Evolutionary conservation across 2,329 filamentous ascomycete genomes (phyloP).

Genomic region (Penicillium sp.): DNA sequence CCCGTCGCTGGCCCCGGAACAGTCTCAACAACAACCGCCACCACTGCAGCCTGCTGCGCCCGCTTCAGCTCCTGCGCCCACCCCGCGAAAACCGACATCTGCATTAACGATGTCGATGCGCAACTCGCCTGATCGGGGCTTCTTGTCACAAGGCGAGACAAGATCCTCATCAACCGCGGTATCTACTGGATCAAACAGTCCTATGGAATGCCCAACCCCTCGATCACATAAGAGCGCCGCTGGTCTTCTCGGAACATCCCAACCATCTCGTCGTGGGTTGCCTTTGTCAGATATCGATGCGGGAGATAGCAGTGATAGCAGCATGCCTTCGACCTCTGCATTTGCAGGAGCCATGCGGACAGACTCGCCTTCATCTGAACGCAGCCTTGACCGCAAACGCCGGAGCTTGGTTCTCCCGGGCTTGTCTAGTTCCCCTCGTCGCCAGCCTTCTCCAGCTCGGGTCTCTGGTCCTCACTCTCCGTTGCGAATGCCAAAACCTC

Average conservation of each 20-base stretch:
- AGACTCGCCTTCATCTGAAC: conserved; percentile 89
- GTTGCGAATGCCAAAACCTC: conserved; percentile 80
- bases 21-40: conserved; percentile 1
- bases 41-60: neutral
- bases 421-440: conserved; percentile 71
- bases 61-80: conserved; percentile 12
- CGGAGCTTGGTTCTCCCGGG: conserved; percentile 83
- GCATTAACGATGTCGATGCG: conserved; percentile 62
- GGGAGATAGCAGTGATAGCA: conserved; percentile 81
- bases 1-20: neutral
- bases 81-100: conserved; percentile 40
- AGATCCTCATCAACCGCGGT: conserved; percentile 66
- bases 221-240: conserved; percentile 72
- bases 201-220: conserved; percentile 87
- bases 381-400: conserved; percentile 82
- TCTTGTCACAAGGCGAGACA: conserved; percentile 50
- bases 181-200: conserved; percentile 86
- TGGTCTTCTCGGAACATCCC: conserved; percentile 62
- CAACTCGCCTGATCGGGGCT: conserved; percentile 56
- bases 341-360: conserved; percentile 73
- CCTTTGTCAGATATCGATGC: conserved; percentile 84
- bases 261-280: conserved; percentile 72
- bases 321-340: conserved; percentile 74
- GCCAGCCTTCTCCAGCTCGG: conserved; percentile 87
- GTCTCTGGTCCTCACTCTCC: conserved; percentile 78